Evolutionary conservation across 306 rosid genomes (phyloP).

Genomic region (Prunus mira): DNA sequence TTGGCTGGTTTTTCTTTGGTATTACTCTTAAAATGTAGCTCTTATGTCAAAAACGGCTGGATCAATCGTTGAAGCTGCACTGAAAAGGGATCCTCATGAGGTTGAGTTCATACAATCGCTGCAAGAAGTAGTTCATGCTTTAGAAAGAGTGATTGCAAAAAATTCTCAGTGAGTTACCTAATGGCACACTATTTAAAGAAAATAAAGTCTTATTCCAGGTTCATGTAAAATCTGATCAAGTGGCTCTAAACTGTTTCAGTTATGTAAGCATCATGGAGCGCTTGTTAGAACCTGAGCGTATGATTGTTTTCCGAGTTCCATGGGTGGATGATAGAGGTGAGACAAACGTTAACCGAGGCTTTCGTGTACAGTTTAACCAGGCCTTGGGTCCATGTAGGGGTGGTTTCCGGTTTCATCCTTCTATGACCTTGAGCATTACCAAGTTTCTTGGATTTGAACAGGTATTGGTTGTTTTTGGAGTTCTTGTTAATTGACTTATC

Average conservation of each 20-base stretch:
- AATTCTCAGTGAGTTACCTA: conserved; percentile 76
- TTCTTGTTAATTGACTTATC: conserved; percentile 6
- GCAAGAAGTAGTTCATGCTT: conserved; percentile 85
- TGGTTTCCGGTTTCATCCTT: conserved; percentile 90
- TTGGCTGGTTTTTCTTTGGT: conserved; percentile 27
- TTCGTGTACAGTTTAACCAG: conserved; percentile 91
- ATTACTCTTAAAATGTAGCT: conserved; percentile 54
- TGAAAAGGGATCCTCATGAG: conserved; percentile 95
- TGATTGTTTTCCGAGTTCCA: conserved; percentile 86
- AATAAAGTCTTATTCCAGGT: background rate
- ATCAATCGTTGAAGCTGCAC: conserved; percentile 85
- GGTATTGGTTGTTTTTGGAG: conserved; percentile 46
- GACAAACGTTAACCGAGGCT: conserved; percentile 80
- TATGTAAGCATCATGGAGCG: conserved; percentile 96
- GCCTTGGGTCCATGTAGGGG: conserved; percentile 98
- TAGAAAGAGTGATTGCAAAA: conserved; percentile 93
- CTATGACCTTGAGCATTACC: conserved; percentile 79
- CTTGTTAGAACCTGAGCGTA: conserved; percentile 90
- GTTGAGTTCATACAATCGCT: conserved; percentile 83
- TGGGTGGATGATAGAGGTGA: conserved; percentile 98
- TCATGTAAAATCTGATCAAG: conserved; percentile 16
- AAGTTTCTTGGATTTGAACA: conserved; percentile 96
- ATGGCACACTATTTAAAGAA: background rate
- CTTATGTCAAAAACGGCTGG: conserved; percentile 94
- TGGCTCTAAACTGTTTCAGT: conserved; percentile 48